Percentiles rank a stretch among this genome's conserved stretches.
Evolutionary conservation across 768 basidiomycete species (phyloP).

Genomic region (Lactarius indigo): DNA sequence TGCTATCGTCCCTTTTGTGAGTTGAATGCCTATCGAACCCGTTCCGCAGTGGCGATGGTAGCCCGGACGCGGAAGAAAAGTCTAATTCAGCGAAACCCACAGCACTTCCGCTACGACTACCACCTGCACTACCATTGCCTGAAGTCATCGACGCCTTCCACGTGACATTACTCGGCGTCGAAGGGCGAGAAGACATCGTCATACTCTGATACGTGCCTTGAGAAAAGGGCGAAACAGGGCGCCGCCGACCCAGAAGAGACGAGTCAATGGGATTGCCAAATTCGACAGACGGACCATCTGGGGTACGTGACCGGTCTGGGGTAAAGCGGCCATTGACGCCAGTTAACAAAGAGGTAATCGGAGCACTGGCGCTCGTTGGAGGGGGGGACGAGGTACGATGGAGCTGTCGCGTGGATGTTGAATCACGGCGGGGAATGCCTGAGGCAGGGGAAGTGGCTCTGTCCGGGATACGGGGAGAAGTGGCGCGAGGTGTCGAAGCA

Average conservation of each 20-base stretch:
- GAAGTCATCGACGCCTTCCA: conserved; percentile 49
- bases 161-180: conserved; percentile 73
- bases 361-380: conserved; percentile 35
- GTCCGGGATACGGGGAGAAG: conserved; percentile 49
- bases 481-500: conserved; percentile 71
- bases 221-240: conserved; percentile 72
- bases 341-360: conserved; percentile 39
- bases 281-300: conserved; percentile 26
- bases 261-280: conserved; percentile 36
- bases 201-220: conserved; percentile 58
- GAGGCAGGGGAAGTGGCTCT: conserved; percentile 37
- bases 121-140: conserved; percentile 32
- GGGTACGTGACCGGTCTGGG: conserved; percentile 40
- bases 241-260: conserved; percentile 51
- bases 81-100: conserved; percentile 35
- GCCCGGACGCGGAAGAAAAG: conserved; percentile 23
- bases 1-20: conserved; percentile 34
- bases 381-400: conserved; percentile 48
- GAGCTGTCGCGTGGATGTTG: conserved; percentile 44
- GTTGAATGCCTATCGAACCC: conserved; percentile 21
- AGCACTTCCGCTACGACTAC: conserved; percentile 58
- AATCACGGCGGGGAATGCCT: conserved; percentile 49
- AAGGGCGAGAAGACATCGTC: conserved; percentile 47
- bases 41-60: conserved; percentile 26
- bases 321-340: conserved; percentile 64